Percentiles rank a stretch among this genome's conserved stretches.
These are phyloP conservation scores for Strobilomyces confusus DNA, from an alignment of 768 basidiomycete genomes.

Conservation along the genomic window DNA sequence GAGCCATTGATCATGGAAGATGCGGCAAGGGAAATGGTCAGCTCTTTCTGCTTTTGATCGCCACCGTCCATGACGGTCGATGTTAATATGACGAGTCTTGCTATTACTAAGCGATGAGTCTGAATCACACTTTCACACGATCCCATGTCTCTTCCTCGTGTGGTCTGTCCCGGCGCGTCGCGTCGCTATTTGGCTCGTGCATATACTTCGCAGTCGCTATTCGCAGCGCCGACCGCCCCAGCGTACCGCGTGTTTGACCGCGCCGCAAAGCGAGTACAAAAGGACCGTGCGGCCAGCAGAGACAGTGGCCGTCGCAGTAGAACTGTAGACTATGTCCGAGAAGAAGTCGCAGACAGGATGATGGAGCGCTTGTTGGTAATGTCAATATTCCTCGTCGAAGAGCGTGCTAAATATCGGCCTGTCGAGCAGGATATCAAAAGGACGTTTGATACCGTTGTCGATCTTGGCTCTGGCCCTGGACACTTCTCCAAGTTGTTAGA, in stretches of 20 bases:
- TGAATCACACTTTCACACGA: constrained; percentile 20
- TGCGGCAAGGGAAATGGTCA: constrained; percentile 17
- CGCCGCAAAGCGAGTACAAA: constrained; percentile 69
- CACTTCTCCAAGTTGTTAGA: constrained; percentile 86
- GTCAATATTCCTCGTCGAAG: constrained; percentile 2
- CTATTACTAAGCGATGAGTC: too few species aligned
- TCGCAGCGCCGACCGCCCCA: constrained; percentile 38
- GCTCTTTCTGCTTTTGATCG: constrained; percentile 10
- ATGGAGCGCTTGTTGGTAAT: constrained; percentile 84
- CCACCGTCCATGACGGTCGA: constrained; percentile 18
- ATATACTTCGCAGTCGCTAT: constrained; percentile 47
- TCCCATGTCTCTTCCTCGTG: constrained; percentile 11
- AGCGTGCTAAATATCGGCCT: neutral
- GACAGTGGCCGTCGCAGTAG: constrained; percentile 59
- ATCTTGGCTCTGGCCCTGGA: constrained; percentile 88
- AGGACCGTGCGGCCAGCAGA: constrained; percentile 62
- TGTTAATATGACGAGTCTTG: too few species aligned
- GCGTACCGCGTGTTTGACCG: constrained; percentile 87
- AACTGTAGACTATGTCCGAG: constrained; percentile 86
- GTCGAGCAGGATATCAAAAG: constrained; percentile 80
- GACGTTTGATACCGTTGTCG: constrained; percentile 73
- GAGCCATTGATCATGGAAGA: constrained; percentile 24
- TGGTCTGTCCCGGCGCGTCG: neutral
- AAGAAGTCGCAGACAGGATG: constrained; percentile 88
- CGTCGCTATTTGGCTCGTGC: constrained; percentile 29